phyloP scores from a whole-genome alignment of 345 rosid species.

The Viola odorata region DNA sequence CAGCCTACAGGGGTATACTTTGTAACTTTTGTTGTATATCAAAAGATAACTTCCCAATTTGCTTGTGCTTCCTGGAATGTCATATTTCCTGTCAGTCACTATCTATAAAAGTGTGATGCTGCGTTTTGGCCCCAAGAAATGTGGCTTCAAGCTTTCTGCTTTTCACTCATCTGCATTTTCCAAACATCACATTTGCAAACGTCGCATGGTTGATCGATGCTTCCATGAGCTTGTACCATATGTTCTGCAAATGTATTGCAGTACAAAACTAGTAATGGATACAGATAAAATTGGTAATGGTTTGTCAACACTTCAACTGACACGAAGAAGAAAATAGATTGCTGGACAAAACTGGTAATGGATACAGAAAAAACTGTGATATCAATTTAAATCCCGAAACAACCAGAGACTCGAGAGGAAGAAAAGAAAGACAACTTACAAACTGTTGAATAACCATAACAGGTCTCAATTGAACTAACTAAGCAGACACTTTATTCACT shows the following conservation, averaged over 20 bases:
- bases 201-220: no score
- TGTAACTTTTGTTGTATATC: neutral
- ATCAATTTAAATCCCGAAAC: neutral
- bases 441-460: neutral
- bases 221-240: no score
- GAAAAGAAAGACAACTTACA: neutral
- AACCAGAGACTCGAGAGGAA: no score
- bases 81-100: neutral
- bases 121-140: no score
- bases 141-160: no score
- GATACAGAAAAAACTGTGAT: neutral
- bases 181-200: no score
- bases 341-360: neutral
- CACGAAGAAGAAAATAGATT: neutral
- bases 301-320: neutral
- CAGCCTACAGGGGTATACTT: no score
- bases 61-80: neutral
- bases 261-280: no score
- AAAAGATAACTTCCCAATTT: neutral
- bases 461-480: constrained; percentile 10
- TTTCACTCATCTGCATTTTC: no score
- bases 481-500: constrained; percentile 55
- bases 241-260: no score
- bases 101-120: no score
- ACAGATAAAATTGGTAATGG: no score